Conservation (phyloP, 225 moss, liverwort and hornwort species). For the Rhytidiadelphus loreus region DNA sequence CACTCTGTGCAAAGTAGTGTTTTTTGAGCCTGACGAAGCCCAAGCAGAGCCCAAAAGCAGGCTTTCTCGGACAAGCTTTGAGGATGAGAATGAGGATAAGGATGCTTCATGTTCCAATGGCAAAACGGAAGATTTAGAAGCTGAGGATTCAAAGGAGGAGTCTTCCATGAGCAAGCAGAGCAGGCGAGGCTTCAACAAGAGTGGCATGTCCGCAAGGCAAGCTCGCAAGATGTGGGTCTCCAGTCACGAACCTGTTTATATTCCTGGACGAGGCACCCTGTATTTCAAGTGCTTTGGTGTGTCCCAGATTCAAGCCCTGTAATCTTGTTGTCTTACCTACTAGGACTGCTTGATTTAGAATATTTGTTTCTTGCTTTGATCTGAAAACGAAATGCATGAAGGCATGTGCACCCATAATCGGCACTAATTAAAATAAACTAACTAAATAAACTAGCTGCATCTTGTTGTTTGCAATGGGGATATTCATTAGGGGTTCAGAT, state of each 20-base stretch:
- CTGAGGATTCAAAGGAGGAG: not conserved
- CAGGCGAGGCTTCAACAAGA: not conserved
- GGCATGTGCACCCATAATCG: too few species aligned
- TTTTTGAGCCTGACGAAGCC: constrained; percentile 52
- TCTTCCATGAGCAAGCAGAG: constrained; percentile 1
- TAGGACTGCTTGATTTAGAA: not conserved
- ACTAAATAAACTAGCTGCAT: not conserved
- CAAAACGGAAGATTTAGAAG: not conserved
- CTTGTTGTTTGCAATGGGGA: not conserved
- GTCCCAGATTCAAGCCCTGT: not conserved
- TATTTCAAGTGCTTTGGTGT: constrained; percentile 93
- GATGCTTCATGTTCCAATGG: not conserved
- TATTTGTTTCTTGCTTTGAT: not conserved
- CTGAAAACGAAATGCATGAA: not conserved
- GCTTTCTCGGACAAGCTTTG: constrained; percentile 5
- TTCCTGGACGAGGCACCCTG: constrained; percentile 73
- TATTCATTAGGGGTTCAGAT: not conserved
- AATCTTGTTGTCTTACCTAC: not conserved
- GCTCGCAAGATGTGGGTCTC: constrained; percentile 81
- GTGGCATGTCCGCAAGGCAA: constrained; percentile 6
- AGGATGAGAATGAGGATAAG: not conserved
- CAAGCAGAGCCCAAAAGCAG: not conserved
- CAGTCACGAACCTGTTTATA: constrained; percentile 71
- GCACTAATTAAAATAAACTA: not conserved
- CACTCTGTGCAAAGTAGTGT: constrained; percentile 85